Evolutionary conservation across 2,329 filamentous ascomycete genomes (phyloP).

Genomic region (Clonostachys solani): DNA sequence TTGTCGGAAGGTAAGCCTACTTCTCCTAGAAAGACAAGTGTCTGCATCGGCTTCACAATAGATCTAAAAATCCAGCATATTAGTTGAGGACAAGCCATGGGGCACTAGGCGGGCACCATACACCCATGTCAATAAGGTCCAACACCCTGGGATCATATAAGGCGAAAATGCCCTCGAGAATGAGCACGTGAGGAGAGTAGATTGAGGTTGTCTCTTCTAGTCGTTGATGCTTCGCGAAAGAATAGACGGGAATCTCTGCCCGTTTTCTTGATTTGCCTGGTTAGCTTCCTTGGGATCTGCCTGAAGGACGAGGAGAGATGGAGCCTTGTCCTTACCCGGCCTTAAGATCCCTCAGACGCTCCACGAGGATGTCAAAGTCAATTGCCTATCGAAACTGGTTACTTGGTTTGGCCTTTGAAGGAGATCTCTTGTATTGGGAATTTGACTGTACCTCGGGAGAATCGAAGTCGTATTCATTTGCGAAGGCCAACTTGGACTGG

Average conservation of each 20-base stretch:
- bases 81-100: not conserved
- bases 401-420: not conserved
- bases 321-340: constrained; percentile 63
- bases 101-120: constrained; percentile 23
- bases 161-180: constrained; percentile 94
- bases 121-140: constrained; percentile 86
- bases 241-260: constrained; percentile 91
- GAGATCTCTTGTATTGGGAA: not conserved
- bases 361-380: constrained; percentile 85
- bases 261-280: constrained; percentile 56
- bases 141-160: constrained; percentile 83
- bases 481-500: constrained; percentile 75
- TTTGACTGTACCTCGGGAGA: constrained; percentile 61
- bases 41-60: constrained; percentile 97
- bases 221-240: constrained; percentile 86
- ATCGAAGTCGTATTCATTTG: constrained; percentile 95
- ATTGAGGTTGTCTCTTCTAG: constrained; percentile 77
- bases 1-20: constrained; percentile 43
- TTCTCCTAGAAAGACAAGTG: constrained; percentile 83
- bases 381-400: constrained; percentile 53
- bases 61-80: constrained; percentile 46
- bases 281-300: not conserved
- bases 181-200: constrained; percentile 93
- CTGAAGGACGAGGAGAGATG: constrained; percentile 3
- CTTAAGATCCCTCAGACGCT: constrained; percentile 79